Evolutionary conservation across 2,329 filamentous ascomycete genomes (phyloP).

Genomic region (Venturia aucupariae): DNA sequence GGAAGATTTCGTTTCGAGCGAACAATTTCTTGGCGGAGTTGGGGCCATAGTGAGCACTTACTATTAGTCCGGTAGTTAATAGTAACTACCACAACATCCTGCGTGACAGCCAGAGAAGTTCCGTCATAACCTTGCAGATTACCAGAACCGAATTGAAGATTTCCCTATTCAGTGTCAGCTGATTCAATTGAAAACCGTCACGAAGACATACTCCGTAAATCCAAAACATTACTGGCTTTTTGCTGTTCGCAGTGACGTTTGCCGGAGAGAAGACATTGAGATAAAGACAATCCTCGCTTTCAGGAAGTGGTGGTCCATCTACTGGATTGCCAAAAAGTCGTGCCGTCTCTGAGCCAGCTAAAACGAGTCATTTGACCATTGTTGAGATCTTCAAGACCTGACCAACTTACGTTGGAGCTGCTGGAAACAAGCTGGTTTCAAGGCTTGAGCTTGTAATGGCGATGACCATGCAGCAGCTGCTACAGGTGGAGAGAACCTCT

Average conservation of each 20-base stretch:
- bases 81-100: constrained; percentile 29
- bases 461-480: neutral
- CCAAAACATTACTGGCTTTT: constrained; percentile 32
- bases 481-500: constrained; percentile 18
- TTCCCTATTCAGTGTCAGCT: constrained; percentile 21
- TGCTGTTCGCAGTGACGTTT: constrained; percentile 15
- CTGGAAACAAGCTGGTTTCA: constrained; percentile 15
- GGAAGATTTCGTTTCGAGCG: too few relatives aligned
- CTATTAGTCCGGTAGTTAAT: constrained; percentile 27
- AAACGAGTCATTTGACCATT: neutral
- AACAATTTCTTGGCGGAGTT: too few relatives aligned
- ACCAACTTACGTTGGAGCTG: constrained; percentile 7
- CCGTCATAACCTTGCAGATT: constrained; percentile 26
- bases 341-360: neutral
- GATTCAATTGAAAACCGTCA: too few relatives aligned
- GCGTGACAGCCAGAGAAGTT: constrained; percentile 26
- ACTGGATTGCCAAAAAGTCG: constrained; percentile 19
- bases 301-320: constrained; percentile 17
- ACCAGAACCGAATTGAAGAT: constrained; percentile 26
- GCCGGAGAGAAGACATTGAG: constrained; percentile 32
- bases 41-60: neutral
- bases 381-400: neutral
- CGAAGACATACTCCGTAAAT: constrained; percentile 22
- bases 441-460: neutral
- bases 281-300: constrained; percentile 34